phyloP scores from a whole-genome alignment of 1,139 yeast genomes.

The Nematodospora anomalae region DNA sequence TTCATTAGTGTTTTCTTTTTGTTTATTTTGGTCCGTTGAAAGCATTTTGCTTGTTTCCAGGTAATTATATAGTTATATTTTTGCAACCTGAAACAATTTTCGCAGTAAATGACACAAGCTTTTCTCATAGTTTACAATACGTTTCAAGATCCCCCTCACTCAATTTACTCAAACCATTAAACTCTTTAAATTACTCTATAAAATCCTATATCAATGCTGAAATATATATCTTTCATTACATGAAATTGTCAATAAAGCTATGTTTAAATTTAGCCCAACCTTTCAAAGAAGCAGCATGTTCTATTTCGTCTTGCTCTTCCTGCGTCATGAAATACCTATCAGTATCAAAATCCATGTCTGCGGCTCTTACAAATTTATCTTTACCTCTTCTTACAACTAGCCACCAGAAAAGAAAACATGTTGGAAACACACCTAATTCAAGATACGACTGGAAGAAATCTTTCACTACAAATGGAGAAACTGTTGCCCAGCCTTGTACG shows the following conservation, averaged over 20 bases:
- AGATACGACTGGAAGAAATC: slow-evolving; percentile 39
- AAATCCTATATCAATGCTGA: background rate
- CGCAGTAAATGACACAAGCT: background rate
- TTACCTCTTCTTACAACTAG: slow-evolving; percentile 47
- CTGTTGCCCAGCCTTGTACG: slow-evolving; percentile 52
- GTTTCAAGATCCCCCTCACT: no score
- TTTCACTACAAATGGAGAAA: slow-evolving; percentile 46
- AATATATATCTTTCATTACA: slow-evolving; percentile 13
- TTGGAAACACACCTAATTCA: slow-evolving; percentile 41
- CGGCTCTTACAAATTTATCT: slow-evolving; percentile 47
- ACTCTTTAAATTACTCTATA: background rate
- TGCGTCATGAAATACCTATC: slow-evolving; percentile 54
- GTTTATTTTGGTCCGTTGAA: no score
- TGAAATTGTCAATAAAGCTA: slow-evolving; percentile 29
- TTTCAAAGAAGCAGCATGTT: slow-evolving; percentile 36
- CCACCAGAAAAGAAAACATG: slow-evolving; percentile 41
- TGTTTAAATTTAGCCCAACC: slow-evolving; percentile 49
- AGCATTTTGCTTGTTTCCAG: no score
- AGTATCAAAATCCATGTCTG: slow-evolving; percentile 64
- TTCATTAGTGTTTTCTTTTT: no score
- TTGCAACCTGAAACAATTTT: background rate
- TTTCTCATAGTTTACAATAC: background rate
- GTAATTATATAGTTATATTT: background rate
- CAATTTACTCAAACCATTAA: no score
- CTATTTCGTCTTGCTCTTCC: slow-evolving; percentile 47